A percentile compares a stretch with the other conserved stretches of the same genome.
phyloP scores from a whole-genome alignment of 2,329 filamentous ascomycete genomes.

The Ciborinia camelliae region DNA sequence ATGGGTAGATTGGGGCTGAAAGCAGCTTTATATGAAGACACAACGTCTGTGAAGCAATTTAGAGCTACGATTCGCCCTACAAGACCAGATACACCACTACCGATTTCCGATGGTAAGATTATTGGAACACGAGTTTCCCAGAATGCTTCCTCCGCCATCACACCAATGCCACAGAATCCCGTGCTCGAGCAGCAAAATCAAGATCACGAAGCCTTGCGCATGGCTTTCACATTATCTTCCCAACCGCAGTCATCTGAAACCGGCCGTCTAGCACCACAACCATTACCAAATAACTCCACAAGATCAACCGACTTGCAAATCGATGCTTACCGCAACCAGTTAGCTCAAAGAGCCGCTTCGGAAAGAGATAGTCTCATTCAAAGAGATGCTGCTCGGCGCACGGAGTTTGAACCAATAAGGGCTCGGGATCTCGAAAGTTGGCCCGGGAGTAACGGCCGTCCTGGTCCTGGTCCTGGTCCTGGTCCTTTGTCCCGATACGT shows the following conservation, averaged over 20 bases:
- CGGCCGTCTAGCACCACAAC: neutral
- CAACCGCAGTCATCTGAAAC: neutral
- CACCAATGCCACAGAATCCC: rapidly evolving
- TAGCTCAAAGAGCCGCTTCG: neutral
- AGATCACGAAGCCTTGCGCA: too few species aligned
- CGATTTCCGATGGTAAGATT: too few species aligned
- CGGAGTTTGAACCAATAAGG: neutral
- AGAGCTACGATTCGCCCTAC: neutral
- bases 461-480: neutral
- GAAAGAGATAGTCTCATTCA: neutral
- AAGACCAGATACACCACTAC: rapidly evolving
- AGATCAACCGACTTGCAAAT: neutral
- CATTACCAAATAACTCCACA: neutral
- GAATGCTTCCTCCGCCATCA: neutral
- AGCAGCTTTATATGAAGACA: neutral
- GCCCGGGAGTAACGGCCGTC: neutral
- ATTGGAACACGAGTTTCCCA: neutral
- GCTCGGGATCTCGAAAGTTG: neutral
- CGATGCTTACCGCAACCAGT: neutral
- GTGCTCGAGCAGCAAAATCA: neutral
- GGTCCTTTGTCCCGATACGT: neutral
- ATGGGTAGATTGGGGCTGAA: neutral
- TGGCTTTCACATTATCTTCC: too few species aligned
- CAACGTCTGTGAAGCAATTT: neutral
- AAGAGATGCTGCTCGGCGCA: neutral